Evolutionary conservation across 2,329 filamentous ascomycete species (phyloP), one percentile per base, ranked within the genome.

Genomic region (Ophiosphaerella herpotricha): DNA sequence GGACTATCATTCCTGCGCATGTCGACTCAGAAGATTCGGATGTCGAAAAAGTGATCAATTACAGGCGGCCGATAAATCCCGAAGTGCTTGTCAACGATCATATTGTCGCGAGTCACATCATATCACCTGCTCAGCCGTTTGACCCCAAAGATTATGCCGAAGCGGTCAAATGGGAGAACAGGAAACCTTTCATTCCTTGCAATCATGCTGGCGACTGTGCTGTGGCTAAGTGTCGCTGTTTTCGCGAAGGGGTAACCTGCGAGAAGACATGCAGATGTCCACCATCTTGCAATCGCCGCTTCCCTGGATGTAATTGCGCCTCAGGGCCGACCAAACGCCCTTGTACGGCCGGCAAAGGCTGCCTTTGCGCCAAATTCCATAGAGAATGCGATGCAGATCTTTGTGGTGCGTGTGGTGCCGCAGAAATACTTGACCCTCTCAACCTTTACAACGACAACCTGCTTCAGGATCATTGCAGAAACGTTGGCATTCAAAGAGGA

Each of bases 311-410:
- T 57, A 60, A 41, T 23, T 79, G 77, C 48, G 49, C 61, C 5
- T 55, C 52, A 16, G 50, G 50, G 11, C 43, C 35, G 14, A 41
- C 44, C 6, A 64, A 61, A 77, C 85, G 68, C 12, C 74, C 72
- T 49, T 74, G 67, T 35, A 54, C 16, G 14, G 14, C 68, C n/a
- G 68, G 68, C 9, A 59, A 64, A 5, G 63, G 60, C 3, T 94
- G 90, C 66, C 85, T 88, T 12, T 95, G 90, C 62, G 78, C 85
- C 16, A 79, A 82, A 61, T 78, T 90, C 44, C 88, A 89, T 58
- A 82, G 90, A 34, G 90, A 95, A 73, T 95, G 90, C 64, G 90
- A 94, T 61, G 85, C 89, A 2, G 84, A 88, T 50, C 77, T 93
- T 11, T 95, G 90, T 63, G 80, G 80, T 13, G 79, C 77, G 7